Evolutionary conservation across 2,329 filamentous ascomycete genomes (phyloP), one percentile per base, ranked within the genome.

Genomic region (Claviceps sp.): DNA sequence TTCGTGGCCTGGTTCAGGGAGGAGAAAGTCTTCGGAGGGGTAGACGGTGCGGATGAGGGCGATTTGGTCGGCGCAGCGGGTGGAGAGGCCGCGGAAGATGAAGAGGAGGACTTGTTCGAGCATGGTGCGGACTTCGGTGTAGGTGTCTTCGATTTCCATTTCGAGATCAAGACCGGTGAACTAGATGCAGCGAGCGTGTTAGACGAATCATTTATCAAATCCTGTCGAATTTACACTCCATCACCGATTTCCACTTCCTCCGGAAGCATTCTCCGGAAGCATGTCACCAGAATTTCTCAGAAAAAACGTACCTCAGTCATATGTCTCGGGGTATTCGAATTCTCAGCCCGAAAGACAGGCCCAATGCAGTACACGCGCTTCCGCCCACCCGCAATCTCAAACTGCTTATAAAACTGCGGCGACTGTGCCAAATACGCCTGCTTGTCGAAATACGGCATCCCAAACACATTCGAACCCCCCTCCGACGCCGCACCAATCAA

Each of bases 401-500:
- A 82, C 65, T 94, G 87, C 74, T 94, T 93, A 71, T 91, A 90
- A 60, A 93, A 85, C 64, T 93, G 87, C 5, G 87, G 88, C 5
- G 81, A 85, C 66, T 90, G 87, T 5, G 87, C 87, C 19, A 93
- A 75, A 65, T 75, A 93, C 1, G 89, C 91, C 58, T 85, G 80
- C 63, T 85, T 81, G 59, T 85, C 87, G 67, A 97, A 97, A 71
- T 97, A 97, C 44, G 84, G 83, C 60, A 97, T 75, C 60, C 84
- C 78, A 68, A 98, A 97, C 42, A 97, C 91, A 65, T 91, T 94
- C 59, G 83, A 83, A 58, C 93, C 93, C 61, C 93, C 91, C 71
- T 98, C 93, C 4, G 89, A 93, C 4, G 93, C 87, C 14, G 91
- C 86, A 48, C 85, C 90, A 52, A 95, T 87, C 44, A 98, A 75